phyloP scores from a whole-genome alignment of 306 rosid genomes.

The Cicer arietinum region DNA sequence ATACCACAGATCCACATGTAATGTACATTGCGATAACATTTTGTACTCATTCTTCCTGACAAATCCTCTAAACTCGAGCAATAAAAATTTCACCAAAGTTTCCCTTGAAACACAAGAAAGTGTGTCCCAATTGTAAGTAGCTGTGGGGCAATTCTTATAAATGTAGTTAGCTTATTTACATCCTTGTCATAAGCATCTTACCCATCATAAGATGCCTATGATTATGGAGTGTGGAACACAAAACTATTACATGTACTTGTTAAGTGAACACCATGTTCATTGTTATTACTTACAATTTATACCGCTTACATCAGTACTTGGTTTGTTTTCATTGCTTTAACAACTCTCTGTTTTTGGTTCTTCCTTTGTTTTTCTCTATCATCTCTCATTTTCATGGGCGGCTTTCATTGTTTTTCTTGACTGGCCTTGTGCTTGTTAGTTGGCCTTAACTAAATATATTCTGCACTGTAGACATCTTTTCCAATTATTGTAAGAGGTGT shows the following conservation, averaged over 20 bases:
- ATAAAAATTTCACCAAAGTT: neutral
- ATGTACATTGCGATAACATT: neutral
- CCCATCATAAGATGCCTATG: constrained; percentile 5
- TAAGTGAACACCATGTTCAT: neutral
- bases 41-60: neutral
- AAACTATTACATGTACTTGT: neutral
- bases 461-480: neutral
- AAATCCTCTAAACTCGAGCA: neutral
- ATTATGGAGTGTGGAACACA: neutral
- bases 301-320: neutral
- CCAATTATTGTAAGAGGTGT: neutral
- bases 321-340: constrained; percentile 24
- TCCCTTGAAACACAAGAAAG: neutral
- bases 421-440: neutral
- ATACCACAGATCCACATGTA: neutral
- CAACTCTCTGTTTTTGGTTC: neutral
- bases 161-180: neutral
- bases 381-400: constrained; percentile 10
- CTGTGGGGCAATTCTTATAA: neutral
- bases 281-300: constrained; percentile 4
- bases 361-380: neutral
- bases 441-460: constrained; percentile 1
- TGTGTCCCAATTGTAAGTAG: neutral
- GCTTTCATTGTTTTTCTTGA: neutral
- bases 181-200: neutral